Evolutionary conservation across 176 grass and related monocot genomes (phyloP), one percentile per base, ranked within the genome.

Genomic region (Ensete ventricosum): DNA sequence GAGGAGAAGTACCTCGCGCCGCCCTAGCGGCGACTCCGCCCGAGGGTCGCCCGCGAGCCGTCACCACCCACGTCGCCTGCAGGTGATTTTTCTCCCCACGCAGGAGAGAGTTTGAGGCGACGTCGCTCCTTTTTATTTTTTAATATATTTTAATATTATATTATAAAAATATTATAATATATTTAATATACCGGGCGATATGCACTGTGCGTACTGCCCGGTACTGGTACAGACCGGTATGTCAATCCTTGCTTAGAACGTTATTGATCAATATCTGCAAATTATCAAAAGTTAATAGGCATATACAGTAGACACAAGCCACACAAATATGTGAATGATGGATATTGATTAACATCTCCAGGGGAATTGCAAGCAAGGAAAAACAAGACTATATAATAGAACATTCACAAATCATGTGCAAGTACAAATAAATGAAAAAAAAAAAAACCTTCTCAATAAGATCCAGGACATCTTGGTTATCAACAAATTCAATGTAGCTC

Each of bases 381-480:
- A 54, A 54, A 17, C 29, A 19, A 34, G 60, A 59, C 13, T 20
- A 60, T 43, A 43, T 43, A 43, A 43, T 43, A 43, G 34, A 43
- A n/a, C 5, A 76, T 21, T 12, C 22, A 52, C 14, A 11, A 9
- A 52, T 23, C 19, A 23, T 17, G 22, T 53, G 13, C 12, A 22
- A 77, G 27, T 79, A 71, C 9, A 70, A n/a, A 29, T 54, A 70
- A 59, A n/a, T 79, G 34, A 26, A 12, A 58, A 59, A 78, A 59
- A 78, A 24, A 12, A 69, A 59, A 78, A 94, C 95, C 84, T 99
- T 99, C 82, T 99, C 95, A 77, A 99, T 91, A 82, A 99, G 95
- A 76, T 99, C 95, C 50, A 99, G 86, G 80, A 99, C 95, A 94
- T 99, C 95, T 82, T 99, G 95, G 83, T 99, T 99, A 81, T 99